Evolutionary conservation across 2,329 filamentous ascomycete species (phyloP).

Genomic region (Epichloe gansuensis): DNA sequence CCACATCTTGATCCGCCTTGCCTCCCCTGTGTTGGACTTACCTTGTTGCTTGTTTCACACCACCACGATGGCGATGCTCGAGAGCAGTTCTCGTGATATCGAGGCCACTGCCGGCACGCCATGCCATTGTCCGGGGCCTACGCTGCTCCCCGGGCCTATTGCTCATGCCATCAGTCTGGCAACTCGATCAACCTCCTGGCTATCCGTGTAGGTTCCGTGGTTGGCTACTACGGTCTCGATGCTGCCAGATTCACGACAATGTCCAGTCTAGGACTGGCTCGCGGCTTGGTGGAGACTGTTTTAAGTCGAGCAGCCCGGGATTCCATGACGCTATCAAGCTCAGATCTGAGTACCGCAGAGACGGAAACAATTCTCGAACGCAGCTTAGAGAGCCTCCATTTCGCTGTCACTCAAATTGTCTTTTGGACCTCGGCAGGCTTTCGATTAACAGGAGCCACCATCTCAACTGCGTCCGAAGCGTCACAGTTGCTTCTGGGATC

Average conservation of each 20-base stretch:
- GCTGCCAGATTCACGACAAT: constrained; percentile 44
- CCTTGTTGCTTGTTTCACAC: no score
- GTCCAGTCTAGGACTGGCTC: constrained; percentile 44
- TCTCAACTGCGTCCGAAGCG: constrained; percentile 41
- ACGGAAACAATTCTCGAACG: constrained; percentile 45
- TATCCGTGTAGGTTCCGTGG: constrained; percentile 39
- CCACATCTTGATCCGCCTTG: background rate
- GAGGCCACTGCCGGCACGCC: constrained; percentile 9
- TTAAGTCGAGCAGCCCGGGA: constrained; percentile 40
- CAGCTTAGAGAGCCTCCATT: constrained; percentile 44
- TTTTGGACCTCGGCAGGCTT: constrained; percentile 52
- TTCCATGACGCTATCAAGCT: constrained; percentile 30
- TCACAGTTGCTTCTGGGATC: constrained; percentile 46
- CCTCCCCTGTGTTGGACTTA: no score
- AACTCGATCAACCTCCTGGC: constrained; percentile 48
- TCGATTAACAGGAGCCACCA: constrained; percentile 41
- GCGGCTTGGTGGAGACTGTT: constrained; percentile 41
- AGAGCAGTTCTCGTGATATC: constrained; percentile 1
- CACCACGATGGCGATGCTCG: background rate
- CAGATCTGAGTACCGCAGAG: constrained; percentile 36
- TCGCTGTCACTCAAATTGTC: constrained; percentile 44
- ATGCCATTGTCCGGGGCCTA: constrained; percentile 21
- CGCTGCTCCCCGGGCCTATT: constrained; percentile 44
- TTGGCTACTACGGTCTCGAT: constrained; percentile 39
- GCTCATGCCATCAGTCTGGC: constrained; percentile 49